These are phyloP conservation scores for Monilinia laxa DNA, from an alignment of 2,329 filamentous ascomycete species.

Conservation along the genomic window DNA sequence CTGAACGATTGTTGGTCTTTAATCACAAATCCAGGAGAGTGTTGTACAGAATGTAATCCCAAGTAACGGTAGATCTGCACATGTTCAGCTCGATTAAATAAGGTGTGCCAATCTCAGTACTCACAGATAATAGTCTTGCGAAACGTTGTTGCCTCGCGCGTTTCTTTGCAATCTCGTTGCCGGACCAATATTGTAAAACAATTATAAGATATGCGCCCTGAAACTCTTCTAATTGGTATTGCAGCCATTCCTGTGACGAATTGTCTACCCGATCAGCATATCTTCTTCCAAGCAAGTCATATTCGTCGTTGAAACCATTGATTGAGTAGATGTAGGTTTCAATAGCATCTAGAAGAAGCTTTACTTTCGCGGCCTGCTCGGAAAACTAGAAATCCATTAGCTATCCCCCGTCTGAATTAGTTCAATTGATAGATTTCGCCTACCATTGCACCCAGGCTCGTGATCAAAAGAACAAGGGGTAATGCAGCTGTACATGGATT, in stretches of 20 bases:
- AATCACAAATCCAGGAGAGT: conserved; percentile 33
- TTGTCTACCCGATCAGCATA: conserved; percentile 32
- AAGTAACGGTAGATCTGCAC: conserved; percentile 36
- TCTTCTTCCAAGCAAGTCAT: conserved; percentile 35
- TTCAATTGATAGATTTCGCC: conserved; percentile 5
- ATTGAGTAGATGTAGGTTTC: conserved; percentile 37
- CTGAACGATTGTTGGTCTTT: conserved; percentile 35
- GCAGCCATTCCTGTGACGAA: conserved; percentile 36
- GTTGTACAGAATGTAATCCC: conserved; percentile 34
- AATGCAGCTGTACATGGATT: conserved; percentile 37
- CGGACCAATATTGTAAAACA: conserved; percentile 40
- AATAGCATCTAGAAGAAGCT: conserved; percentile 34
- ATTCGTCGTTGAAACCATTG: conserved; percentile 36
- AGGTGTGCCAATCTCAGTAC: conserved; percentile 11
- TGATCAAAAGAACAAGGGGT: conserved; percentile 37
- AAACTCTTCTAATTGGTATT: conserved; percentile 38
- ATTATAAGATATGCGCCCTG: conserved; percentile 40
- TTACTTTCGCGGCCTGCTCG: conserved; percentile 31
- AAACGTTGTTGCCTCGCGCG: conserved; percentile 39
- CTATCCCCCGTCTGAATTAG: conserved; percentile 11
- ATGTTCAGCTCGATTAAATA: not conserved
- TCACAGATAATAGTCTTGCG: conserved; percentile 35
- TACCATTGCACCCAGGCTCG: conserved; percentile 40
- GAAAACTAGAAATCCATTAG: conserved; percentile 33
- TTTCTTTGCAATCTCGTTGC: conserved; percentile 34